phyloP scores from a whole-genome alignment of 768 basidiomycete species.

The Leucosporidium yakuticum region DNA sequence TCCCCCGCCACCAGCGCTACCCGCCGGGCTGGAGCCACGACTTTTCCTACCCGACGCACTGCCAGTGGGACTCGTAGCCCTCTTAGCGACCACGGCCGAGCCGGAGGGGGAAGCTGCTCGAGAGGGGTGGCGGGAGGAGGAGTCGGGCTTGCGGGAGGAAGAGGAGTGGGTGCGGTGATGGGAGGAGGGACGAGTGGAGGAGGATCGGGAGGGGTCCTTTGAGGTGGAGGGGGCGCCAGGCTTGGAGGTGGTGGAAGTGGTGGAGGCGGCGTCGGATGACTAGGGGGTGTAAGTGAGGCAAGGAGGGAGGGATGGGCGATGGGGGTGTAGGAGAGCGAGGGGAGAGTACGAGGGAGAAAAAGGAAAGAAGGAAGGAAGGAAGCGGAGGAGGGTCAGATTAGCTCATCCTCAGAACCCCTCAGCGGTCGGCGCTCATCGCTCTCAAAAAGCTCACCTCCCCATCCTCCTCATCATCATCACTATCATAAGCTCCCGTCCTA shows the following conservation, averaged over 20 bases:
- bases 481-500: slow-evolving; percentile 71
- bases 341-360: background rate
- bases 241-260: slow-evolving; percentile 6
- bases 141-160: slow-evolving; percentile 39
- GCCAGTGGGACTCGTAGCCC: slow-evolving; percentile 64
- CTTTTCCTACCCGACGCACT: background rate
- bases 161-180: slow-evolving; percentile 37
- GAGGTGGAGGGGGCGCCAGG: slow-evolving; percentile 39
- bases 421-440: no score
- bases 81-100: slow-evolving; percentile 71
- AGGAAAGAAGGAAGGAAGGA: slow-evolving; percentile 38
- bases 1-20: no score
- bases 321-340: slow-evolving; percentile 1
- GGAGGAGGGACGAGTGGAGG: slow-evolving; percentile 16
- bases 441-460: no score
- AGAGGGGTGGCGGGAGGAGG: slow-evolving; percentile 59
- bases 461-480: slow-evolving; percentile 58
- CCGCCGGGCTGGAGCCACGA: slow-evolving; percentile 8
- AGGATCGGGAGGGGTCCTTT: slow-evolving; percentile 48
- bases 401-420: no score
- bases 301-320: slow-evolving; percentile 35
- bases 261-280: slow-evolving; percentile 19
- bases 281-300: slow-evolving; percentile 19
- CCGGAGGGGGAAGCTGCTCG: slow-evolving; percentile 52
- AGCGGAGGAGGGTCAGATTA: no score